phyloP scores from a whole-genome alignment of 306 rosid genomes.

The Corylus americana region DNA sequence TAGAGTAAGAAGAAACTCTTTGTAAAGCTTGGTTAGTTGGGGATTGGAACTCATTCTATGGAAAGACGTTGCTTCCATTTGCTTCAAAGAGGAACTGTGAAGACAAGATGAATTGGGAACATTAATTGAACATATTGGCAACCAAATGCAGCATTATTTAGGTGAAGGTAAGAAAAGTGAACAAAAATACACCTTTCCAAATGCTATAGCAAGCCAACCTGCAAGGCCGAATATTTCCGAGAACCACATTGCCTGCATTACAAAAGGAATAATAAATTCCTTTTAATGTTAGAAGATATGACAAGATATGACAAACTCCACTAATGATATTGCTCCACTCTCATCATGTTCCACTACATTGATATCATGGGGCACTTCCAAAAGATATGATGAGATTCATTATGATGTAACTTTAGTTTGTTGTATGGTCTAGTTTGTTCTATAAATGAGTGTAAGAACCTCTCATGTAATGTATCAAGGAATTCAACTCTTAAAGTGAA shows the following conservation, averaged over 20 bases:
- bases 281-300: too few species aligned
- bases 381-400: too few species aligned
- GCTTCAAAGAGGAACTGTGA: neutral
- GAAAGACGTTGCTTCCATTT: neutral
- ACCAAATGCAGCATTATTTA: neutral
- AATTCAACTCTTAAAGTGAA: too few species aligned
- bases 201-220: conserved; percentile 69
- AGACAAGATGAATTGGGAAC: neutral
- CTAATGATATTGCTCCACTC: too few species aligned
- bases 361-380: too few species aligned
- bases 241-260: conserved; percentile 70
- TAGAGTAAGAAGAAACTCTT: neutral
- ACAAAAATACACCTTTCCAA: conserved; percentile 48
- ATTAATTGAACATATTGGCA: neutral
- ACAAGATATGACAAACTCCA: too few species aligned
- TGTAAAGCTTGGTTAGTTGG: neutral
- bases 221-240: conserved; percentile 65
- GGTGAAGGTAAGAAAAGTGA: neutral
- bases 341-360: too few species aligned
- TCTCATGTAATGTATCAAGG: too few species aligned
- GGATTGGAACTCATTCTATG: neutral
- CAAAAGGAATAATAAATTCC: conserved; percentile 1
- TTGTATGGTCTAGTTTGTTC: too few species aligned
- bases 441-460: too few species aligned
- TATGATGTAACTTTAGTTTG: too few species aligned